Percentiles rank a stretch among this genome's conserved stretches.
Evolutionary conservation across 2,329 filamentous ascomycete genomes (phyloP).

Genomic region (Aspergillus unguis): DNA sequence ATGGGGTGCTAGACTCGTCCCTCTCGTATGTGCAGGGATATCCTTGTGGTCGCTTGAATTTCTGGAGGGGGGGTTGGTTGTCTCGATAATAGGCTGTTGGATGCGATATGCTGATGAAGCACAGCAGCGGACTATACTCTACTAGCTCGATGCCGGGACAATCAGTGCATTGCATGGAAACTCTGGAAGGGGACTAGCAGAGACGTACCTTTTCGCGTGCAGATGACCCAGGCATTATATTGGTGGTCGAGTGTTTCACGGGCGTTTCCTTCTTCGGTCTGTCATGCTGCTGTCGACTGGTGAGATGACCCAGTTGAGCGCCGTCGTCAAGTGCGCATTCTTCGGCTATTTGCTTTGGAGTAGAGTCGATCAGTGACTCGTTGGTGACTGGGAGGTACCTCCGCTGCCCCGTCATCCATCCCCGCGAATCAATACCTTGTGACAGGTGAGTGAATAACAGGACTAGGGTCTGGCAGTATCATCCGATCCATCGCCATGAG

Average conservation of each 20-base stretch:
- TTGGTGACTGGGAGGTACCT: no score
- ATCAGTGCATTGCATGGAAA: constrained; percentile 20
- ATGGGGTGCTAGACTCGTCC: constrained; percentile 1
- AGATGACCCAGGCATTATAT: constrained; percentile 19
- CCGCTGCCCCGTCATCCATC: no score
- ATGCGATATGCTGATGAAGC: constrained; percentile 13
- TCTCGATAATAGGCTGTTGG: constrained; percentile 7
- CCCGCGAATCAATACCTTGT: no score
- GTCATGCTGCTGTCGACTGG: neutral
- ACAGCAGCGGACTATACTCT: constrained; percentile 8
- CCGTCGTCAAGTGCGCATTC: no score
- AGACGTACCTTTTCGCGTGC: constrained; percentile 10
- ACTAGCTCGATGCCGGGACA: constrained; percentile 20
- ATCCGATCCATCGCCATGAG: no score
- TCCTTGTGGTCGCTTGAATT: neutral
- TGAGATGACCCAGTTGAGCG: neutral
- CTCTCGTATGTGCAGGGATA: neutral
- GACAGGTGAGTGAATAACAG: no score
- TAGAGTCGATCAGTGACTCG: no score
- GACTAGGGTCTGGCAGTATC: no score
- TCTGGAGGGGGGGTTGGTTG: neutral
- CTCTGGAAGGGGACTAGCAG: constrained; percentile 5
- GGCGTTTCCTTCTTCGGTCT: neutral
- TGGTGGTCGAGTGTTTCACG: constrained; percentile 7
- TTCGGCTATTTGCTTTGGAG: no score